Base-by-base conservation (phyloP, 768 basidiomycete species). In the Lactifluus echinatus region DNA sequence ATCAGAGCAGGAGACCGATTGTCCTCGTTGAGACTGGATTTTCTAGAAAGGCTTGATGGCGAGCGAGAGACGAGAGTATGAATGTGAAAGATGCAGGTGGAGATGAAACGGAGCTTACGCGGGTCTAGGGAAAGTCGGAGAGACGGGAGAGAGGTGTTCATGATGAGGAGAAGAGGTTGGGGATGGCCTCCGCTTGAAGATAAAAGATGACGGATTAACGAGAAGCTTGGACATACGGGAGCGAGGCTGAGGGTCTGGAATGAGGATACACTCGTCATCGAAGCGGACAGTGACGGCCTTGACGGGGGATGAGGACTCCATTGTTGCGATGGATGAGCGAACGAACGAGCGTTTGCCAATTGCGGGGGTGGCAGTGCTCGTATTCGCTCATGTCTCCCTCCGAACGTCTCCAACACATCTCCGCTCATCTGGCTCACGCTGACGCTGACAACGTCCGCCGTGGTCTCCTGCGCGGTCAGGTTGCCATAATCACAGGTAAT, bases 401-500 rank as follows among this genome's bases (percentile, higher is more conserved):
- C 23, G 19, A 70, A 19, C 71, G 74, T 64, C 79, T 89, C 42
- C 69, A 80, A 45, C 87, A 89, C 71, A 78, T 90, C 46, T 78
- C 87, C 28, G 80, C 80, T 52, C 88, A 90, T 66, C 70, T 90
- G 26, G 77, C 78, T 36, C 84, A 79, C 65, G 57, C 70, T 21
- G 60, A 73, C 54, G 62, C 68, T 21, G n/a, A n/a, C n/a, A n/a
- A n/a, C n/a, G n/a, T n/a, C n/a, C n/a, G n/a, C n/a, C 73, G 76
- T 7, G 88, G 89, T 3, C 73, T 92, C 43, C 75, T 90, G 47
- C 77, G 75, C 1, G 87, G 83, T 6, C 86, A 92, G 65, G 89
- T 91, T 8, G 89, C 87, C 15, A 90, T 93, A 68, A 84, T 93
- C 65, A 93, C 90, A 49, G 89, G 88, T 84, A 66, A 64, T 80